Conservation (phyloP, 169 alveolate genomes). For the Eimeria praecox region DNA sequence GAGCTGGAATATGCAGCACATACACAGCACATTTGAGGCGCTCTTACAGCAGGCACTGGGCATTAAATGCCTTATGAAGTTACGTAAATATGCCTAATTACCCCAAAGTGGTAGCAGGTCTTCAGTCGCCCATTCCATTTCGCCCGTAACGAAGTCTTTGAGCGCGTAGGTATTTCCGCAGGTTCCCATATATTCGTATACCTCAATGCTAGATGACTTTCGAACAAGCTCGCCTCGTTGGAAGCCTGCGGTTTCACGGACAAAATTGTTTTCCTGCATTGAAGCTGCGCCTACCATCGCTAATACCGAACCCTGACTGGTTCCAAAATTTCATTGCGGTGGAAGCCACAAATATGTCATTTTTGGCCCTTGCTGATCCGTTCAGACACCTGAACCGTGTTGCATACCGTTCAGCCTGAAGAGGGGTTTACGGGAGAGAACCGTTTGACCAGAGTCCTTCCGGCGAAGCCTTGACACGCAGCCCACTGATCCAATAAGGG, state of each 20-base stretch:
- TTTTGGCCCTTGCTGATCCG: not conserved
- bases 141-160: slow-evolving; percentile 36
- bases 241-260: slow-evolving; percentile 23
- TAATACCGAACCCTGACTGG: not conserved
- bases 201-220: slow-evolving; percentile 51
- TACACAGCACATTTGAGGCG: not conserved
- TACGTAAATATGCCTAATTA: not conserved
- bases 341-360: not conserved
- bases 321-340: not conserved
- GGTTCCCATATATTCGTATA: slow-evolving; percentile 70
- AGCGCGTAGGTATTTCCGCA: slow-evolving; percentile 19
- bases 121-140: slow-evolving; percentile 51
- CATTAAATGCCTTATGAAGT: not conserved
- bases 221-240: slow-evolving; percentile 63
- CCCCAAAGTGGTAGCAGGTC: slow-evolving; percentile 72
- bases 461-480: slow-evolving; percentile 70
- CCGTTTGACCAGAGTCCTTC: slow-evolving; percentile 19
- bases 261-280: not conserved
- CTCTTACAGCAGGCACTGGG: slow-evolving; percentile 2
- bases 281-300: not conserved
- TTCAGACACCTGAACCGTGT: not conserved
- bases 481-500: slow-evolving; percentile 25
- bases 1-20: slow-evolving; percentile 35
- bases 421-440: slow-evolving; percentile 10
- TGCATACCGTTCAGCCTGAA: slow-evolving; percentile 51